A percentile compares a stretch with the other conserved stretches of the same genome.
These are phyloP conservation scores for Ensete glaucum DNA, from an alignment of 176 grass and related monocot genomes.

Conservation along the genomic window DNA sequence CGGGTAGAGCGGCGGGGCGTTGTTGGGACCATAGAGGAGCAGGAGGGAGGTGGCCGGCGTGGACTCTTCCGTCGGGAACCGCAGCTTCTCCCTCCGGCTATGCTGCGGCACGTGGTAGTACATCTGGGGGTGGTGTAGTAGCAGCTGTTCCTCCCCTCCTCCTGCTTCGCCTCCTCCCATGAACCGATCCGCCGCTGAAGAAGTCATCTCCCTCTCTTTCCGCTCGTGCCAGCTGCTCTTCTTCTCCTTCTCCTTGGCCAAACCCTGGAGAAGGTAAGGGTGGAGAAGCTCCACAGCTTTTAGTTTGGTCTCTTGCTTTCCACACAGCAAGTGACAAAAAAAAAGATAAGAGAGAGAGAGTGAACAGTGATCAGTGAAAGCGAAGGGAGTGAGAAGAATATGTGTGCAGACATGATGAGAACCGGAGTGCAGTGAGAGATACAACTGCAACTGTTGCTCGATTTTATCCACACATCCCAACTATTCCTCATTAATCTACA, in stretches of 20 bases:
- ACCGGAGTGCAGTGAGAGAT: too few relatives aligned
- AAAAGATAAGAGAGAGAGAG: constrained; percentile 24
- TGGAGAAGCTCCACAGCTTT: constrained; percentile 12
- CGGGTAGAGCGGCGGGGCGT: not conserved
- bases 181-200: not conserved
- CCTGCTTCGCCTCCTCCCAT: constrained; percentile 5
- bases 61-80: not conserved
- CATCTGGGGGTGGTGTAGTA: not conserved
- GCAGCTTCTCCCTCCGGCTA: constrained; percentile 5
- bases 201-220: not conserved
- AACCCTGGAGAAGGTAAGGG: not conserved
- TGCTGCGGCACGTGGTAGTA: constrained; percentile 1
- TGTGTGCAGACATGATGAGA: constrained; percentile 37
- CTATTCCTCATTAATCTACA: too few relatives aligned
- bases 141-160: not conserved
- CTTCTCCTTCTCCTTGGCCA: not conserved
- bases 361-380: constrained; percentile 59
- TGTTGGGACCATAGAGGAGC: constrained; percentile 9
- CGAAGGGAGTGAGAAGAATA: constrained; percentile 37
- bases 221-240: not conserved
- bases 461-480: constrained; percentile 10
- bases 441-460: not conserved
- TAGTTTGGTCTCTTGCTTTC: constrained; percentile 1
- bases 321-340: not conserved
- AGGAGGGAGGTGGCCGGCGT: constrained; percentile 6